Base-by-base conservation (phyloP, 2,329 filamentous ascomycete genomes). In the Hypoxylon sp. region DNA sequence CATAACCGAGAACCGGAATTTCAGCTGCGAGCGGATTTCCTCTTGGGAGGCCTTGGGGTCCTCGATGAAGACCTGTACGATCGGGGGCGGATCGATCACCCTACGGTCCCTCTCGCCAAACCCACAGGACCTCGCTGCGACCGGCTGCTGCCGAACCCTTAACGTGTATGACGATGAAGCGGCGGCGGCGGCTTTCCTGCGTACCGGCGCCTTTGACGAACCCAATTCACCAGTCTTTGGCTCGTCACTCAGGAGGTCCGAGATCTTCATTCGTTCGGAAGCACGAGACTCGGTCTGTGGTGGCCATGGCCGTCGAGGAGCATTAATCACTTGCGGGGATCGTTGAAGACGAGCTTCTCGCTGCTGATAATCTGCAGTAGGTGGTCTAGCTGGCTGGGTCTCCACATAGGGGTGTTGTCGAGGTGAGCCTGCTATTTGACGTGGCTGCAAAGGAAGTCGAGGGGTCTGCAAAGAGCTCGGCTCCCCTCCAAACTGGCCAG, bases 51-150 rank as follows among this genome's bases (percentile, higher is more conserved):
- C 70, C 17, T 71, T 78, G 1, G 83, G 79, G 60, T 88, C 83
- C 48, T 85, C 83, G 53, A 92, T 83, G 23, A 80, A 78, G 42
- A 94, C 82, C 70, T 94, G 87, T 18, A 95, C 83, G 68, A 95
- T 94, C 11, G 91, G 91, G 2, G 91, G 91, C 35, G 91, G 91
- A 69, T 95, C 91, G 62, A 95, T 90, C 13, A 92, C 90, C 60
- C 91, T 83, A 33, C 91, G 84, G 70, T 95, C 91, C 63, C 90
- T 82, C 74, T 94, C 91, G 58, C 91, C 91, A 71, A 92, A 94
- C 1, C 91, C 91, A 68, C 91, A 95, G 37, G 90, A 90, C 65
- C 91, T 82, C 49, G 91, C 91, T 1, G 90, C 90, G 15, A 86
- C 80, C 7, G 91, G 91, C 69, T 94, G 90, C 72, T 95, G 91